Base-by-base conservation (phyloP, 1,139 yeast species). In the Saccharomycopsis hybrid region DNA sequence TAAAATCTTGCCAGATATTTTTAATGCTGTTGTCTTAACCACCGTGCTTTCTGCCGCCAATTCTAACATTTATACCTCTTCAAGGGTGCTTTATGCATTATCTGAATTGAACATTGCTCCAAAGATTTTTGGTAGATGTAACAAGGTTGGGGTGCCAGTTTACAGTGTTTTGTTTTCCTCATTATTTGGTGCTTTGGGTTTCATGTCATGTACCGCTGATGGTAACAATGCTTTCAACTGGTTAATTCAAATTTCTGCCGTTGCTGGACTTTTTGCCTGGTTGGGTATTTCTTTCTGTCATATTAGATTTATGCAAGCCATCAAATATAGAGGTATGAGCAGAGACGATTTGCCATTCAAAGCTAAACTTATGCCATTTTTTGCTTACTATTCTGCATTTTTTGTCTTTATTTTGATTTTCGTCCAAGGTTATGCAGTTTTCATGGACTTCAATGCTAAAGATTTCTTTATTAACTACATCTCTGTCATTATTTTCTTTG, bases 221-320 rank as follows among this genome's bases (percentile, higher is more conserved):
- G 94, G 95, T 47, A 69, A 72, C 32, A 71, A 75, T 13, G 97
- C 89, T 9, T 90, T 89, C 70, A 69, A 74, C 58, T 90, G 96
- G 90, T 76, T 90, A 56, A 76, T 88, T 58, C 87, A 86, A 66
- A 81, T 90, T 57, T 77, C 87, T 38, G 85, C 88, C 29, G 82
- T 84, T 44, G 81, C 89, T 3, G 90, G 90, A 47, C 73, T 83
- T 59, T 79, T 83, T 57, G 76, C 86, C 5, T 84, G 92, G 92
- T 76, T 82, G 50, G 76, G 80, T 65, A 83, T 84, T 55, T 73
- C 82, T 8, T 65, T 76, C 48, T 73, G 85, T 42, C 90, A 83
- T 62, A 69, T 84, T 48, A 72, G 87, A 62, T 84, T 83, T 63
- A 82, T 82, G 82, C 65, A 69, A 45, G 79, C 85, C 42, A 68